Percentiles rank a stretch among this genome's conserved stretches.
Conservation (phyloP, 2,329 filamentous ascomycete species). For the Colletotrichum euphorbiae region DNA sequence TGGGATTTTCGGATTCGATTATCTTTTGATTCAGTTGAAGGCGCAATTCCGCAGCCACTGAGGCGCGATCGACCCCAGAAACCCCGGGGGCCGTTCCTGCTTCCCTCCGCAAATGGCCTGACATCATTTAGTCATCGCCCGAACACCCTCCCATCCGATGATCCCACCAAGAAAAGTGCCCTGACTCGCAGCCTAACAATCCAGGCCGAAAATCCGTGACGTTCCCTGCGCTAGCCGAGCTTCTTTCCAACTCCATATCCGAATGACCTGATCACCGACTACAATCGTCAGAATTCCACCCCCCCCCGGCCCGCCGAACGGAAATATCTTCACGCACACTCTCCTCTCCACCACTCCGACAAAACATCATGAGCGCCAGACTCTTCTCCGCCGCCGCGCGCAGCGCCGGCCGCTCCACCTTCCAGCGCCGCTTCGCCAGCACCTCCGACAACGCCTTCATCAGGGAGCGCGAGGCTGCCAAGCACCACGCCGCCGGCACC, state of each 20-base stretch:
- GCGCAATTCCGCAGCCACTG: background rate
- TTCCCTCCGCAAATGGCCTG: constrained; percentile 32
- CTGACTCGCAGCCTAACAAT: constrained; percentile 18
- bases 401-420: constrained; percentile 62
- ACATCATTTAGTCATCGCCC: constrained; percentile 38
- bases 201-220: constrained; percentile 39
- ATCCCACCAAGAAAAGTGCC: constrained; percentile 23
- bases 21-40: background rate
- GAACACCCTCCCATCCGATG: constrained; percentile 9
- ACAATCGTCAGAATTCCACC: constrained; percentile 25
- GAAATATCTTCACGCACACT: constrained; percentile 7
- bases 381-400: constrained; percentile 72
- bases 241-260: constrained; percentile 30
- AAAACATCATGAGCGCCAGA: constrained; percentile 61
- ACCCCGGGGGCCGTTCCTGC: constrained; percentile 20
- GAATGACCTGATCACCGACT: constrained; percentile 43
- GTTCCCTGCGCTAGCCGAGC: constrained; percentile 40
- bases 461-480: constrained; percentile 89
- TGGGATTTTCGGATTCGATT: background rate
- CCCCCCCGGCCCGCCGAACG: constrained; percentile 30
- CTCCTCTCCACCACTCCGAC: constrained; percentile 33
- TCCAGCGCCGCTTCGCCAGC: constrained; percentile 80
- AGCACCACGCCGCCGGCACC: constrained; percentile 87
- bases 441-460: constrained; percentile 90
- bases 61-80: background rate